Base-by-base conservation (phyloP, 208 protist genomes). In the Angomonas ambiguus region DNA sequence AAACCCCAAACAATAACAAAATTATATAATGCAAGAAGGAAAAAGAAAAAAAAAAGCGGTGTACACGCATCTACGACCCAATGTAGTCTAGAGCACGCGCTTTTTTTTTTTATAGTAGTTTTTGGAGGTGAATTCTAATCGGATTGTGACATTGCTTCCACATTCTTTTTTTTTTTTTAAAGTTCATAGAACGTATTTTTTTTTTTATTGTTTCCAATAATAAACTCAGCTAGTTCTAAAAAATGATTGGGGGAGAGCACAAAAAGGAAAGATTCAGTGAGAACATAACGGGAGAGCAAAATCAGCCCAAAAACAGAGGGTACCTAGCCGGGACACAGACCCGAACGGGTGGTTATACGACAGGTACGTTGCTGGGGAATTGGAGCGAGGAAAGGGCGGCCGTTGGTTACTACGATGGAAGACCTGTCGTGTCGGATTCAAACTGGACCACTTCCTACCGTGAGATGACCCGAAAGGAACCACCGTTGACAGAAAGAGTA, bases 241-340 rank as follows among this genome's bases (percentile, higher is more conserved):
- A 31, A 11, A 96, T 96, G 90, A 83, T 96, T 49, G 90, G 90
- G 25, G 87, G 88, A 0, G 87, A 96, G 62, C 89, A 94, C 79
- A 88, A 85, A 49, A 92, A 93, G 63, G 88, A 96, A 69, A 87
- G 92, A 51, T 80, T 92, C 48, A 95, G 89, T 65, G 92, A 96
- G 80, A 77, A 87, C 4, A 61, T 94, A 30, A 63, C 66, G 31
- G 22, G 58, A 2, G 79, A 76, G 30, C 86, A 94, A 60, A 96
- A 94, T 65, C 92, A 95, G 62, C 89, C 88, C 2, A 80, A 82
- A 62, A 91, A 95, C 69, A 83, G 88, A 28, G 89, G 92, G 53
- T 94, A 95, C 74, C 73, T 94, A 8, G 80, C 78, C 3, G 92
- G 88, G 34, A 96, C 92, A 24, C 77, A 88, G 42, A 65, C 83